These are phyloP conservation scores for Phytophthora nicotianae DNA, from an alignment of 352 stramenopile genomes.

Conservation along the genomic window DNA sequence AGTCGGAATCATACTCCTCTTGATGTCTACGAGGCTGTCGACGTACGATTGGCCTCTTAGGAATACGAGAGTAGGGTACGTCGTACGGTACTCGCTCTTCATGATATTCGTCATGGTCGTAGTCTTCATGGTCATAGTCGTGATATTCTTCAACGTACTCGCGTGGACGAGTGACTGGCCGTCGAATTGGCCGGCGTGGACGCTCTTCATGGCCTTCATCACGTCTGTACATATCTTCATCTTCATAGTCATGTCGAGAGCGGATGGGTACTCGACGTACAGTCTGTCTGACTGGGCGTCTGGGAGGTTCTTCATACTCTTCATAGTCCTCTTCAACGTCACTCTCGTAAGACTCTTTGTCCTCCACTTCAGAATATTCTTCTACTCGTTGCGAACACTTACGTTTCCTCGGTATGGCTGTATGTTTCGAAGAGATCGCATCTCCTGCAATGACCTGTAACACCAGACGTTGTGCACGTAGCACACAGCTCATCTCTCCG, in stretches of 20 bases:
- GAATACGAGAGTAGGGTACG: constrained; percentile 8
- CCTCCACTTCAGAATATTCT: constrained; percentile 21
- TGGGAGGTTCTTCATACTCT: constrained; percentile 13
- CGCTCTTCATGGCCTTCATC: constrained; percentile 13
- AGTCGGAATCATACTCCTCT: constrained; percentile 12
- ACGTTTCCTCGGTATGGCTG: constrained; percentile 44
- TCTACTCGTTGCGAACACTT: constrained; percentile 28
- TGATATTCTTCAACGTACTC: constrained; percentile 26
- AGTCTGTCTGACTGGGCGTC: constrained; percentile 15
- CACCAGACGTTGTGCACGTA: constrained; percentile 61
- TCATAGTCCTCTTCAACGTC: constrained; percentile 25
- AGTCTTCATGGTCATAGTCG: neutral
- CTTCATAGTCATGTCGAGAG: constrained; percentile 20
- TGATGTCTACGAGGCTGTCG: constrained; percentile 13
- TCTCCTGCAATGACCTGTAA: constrained; percentile 68
- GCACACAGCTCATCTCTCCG: constrained; percentile 52
- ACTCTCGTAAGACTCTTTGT: constrained; percentile 20
- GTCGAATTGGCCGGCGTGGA: constrained; percentile 13
- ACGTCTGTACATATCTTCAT: constrained; percentile 23
- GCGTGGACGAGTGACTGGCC: constrained; percentile 13
- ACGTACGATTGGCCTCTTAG: constrained; percentile 18
- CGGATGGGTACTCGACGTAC: constrained; percentile 15
- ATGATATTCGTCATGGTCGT: constrained; percentile 14
- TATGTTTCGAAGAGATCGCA: constrained; percentile 50
- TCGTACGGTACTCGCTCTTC: constrained; percentile 13